Base-by-base conservation (phyloP, 345 rosid genomes). In the Salix suchowensis region DNA sequence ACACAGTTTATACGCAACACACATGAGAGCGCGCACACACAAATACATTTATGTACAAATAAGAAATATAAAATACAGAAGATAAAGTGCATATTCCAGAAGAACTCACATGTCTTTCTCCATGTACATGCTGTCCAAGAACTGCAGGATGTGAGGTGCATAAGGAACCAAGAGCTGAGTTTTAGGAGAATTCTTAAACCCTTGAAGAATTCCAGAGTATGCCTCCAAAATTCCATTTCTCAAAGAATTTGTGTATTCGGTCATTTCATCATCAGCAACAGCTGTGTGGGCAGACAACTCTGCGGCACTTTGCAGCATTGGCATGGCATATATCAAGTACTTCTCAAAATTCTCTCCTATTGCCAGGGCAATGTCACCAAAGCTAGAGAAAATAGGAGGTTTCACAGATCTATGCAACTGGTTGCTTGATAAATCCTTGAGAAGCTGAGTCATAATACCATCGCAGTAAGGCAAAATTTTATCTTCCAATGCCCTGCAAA, bases 401-500 rank as follows among this genome's bases (percentile, higher is more conserved):
- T 91, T 91, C 77, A 91, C 95, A 61, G 93, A 89, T 4, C 90
- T 87, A 84, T 91, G 93, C 77, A 91, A 66, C 84, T 89, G 95
- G 74, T 88, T 91, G 86, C 95, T 91, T 24, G 95, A 91, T 78
- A 91, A 81, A 77, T 91, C 92, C 80, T 91, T 89, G 50, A 91
- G 91, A 81, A 91, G 95, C 77, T 87, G 95, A 0, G 95, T 91
- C 95, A 91, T 91, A 21, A 91, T 89, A 37, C 91, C 91, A 37
- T 91, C 95, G 65, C 95, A 91, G 61, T 87, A 89, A 64, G 93
- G 95, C 40, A 88, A 76, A 67, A 88, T 81, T 77, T 84, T 87
- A 71, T 88, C 91, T 80, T 91, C 95, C 74, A 91, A 68, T 16
- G 95, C 95, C 71, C 95, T 82, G 76, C 90, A 88, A 46, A 86